Evolutionary conservation across 2,329 filamentous ascomycete species (phyloP).

Genomic region (Aureobasidium mangrovei): DNA sequence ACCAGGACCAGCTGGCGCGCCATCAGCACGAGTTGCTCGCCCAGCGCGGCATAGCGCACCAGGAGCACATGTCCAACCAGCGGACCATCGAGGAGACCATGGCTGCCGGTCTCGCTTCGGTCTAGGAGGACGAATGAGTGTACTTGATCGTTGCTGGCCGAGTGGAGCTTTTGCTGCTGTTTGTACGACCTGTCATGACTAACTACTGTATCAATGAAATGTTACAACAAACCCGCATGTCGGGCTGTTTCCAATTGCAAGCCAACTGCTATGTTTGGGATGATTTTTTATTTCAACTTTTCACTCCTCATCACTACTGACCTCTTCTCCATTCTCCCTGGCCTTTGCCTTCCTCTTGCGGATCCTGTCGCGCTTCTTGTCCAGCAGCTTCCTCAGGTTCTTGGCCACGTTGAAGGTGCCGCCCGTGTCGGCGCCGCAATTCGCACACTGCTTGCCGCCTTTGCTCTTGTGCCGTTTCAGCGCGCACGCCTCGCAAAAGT

Average conservation of each 20-base stretch:
- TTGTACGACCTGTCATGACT: too few species aligned
- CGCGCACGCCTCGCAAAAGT: slow-evolving; percentile 89
- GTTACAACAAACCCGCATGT: too few species aligned
- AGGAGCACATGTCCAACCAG: slow-evolving; percentile 7
- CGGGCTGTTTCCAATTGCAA: too few species aligned
- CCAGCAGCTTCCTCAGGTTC: slow-evolving; percentile 69
- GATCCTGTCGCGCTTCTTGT: slow-evolving; percentile 55
- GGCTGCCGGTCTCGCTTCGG: slow-evolving; percentile 9
- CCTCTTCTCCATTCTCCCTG: slow-evolving; percentile 16
- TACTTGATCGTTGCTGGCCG: too few species aligned
- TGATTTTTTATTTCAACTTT: too few species aligned
- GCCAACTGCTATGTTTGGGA: too few species aligned
- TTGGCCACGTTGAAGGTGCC: slow-evolving; percentile 88
- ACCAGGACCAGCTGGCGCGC: slow-evolving; percentile 5
- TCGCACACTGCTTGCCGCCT: slow-evolving; percentile 69
- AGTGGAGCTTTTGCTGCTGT: too few species aligned
- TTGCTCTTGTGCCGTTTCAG: slow-evolving; percentile 75
- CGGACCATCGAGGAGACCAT: slow-evolving; percentile 7
- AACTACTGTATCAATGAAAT: too few species aligned
- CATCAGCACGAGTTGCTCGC: slow-evolving; percentile 13
- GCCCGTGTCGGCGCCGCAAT: slow-evolving; percentile 74
- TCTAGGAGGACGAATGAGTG: not conserved
- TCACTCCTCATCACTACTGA: slow-evolving; percentile 16
- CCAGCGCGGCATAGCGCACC: slow-evolving; percentile 13
- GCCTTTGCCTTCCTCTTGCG: slow-evolving; percentile 16